Base-by-base conservation (phyloP, 1,139 yeast species). In the Debaryomycetaceae sp. region DNA sequence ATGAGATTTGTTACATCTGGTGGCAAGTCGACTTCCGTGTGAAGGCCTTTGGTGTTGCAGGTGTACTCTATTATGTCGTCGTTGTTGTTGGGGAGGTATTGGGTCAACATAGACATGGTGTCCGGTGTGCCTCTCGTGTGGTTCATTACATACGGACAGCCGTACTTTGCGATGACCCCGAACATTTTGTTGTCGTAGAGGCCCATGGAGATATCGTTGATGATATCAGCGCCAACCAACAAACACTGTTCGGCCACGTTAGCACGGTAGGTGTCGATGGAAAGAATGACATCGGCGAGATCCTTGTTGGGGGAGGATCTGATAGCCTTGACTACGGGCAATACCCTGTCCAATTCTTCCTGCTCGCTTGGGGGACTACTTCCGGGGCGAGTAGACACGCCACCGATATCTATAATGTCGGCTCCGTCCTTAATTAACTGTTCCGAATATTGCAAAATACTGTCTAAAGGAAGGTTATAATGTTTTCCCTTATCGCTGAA, bases 121-220 rank as follows among this genome's bases (percentile, higher is more conserved):
- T 73, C 67, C 0, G 95, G 87, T 4, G 81, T 77, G 1, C 98
- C 98, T 45, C 98, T 73, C 0, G 89, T 81, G 57, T 92, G 98
- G 53, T 84, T 86, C 58, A 89, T 65, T 13, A 92, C 70, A 51
- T 91, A 86, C 0, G 96, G 95, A 33, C 85, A 89, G 2, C 81
- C 81, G 42, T 75, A 67, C 42, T 75, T 69, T 0, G 89, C 87
- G 8, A 87, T 81, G 1, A 86, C 83, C 0, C 64, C 60, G 50
- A 87, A 83, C 65, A 92, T 86, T 13, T 44, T 36, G 0, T 70
- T 67, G 54, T 91, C 98, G 48, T 75, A 73, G 11, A 69, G 60
- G 0, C 98, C 98, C 59, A 89, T 92, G 31, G 92, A 83, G 11
- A 92, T 81, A 56, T 92, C 99, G 61, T 92, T 92, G 56, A 92